Evolutionary conservation across 2,329 filamentous ascomycete species (phyloP), one percentile per base, ranked within the genome.

Genomic region (Venturia aucupariae): DNA sequence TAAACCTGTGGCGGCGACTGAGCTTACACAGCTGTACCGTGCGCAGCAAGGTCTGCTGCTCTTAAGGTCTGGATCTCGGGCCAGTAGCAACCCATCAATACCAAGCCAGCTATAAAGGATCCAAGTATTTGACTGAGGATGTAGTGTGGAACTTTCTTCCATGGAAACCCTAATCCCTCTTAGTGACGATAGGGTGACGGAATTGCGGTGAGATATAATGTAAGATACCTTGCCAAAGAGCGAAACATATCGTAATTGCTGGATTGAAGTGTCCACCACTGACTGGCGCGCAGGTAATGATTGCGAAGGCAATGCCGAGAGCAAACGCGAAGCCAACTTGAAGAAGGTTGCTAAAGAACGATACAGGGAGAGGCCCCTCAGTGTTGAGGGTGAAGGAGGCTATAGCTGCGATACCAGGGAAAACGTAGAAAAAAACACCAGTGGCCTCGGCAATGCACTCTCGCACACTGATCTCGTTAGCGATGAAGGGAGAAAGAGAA

Each of bases 251-350:
- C 3, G 75, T 76, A 38, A 78, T 74, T 55, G 74, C 73, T 3
- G 81, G 81, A 67, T 83, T 83, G 69, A 84, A 82, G 67, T 84
- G 82, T 0, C 80, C 82, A 65, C 84, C 82, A 6, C 78, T 82
- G 1, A 78, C 81, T 1, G 81, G 73, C 6, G 76, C 83, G 67
- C 81, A 84, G 42, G 78, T 81, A 64, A 84, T 83, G 71, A 85
- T 83, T 55, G 83, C 83, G 67, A 84, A 83, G 17, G 82, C 80
- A 68, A 85, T 84, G 4, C 83, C 83, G 19, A 85, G 70, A 5
- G 80, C 81, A 69, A 82, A 85, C 2, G 81, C 81, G 71, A 77
- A 81, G 22, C 82, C 82, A 64, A 84, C 80, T 67, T 83, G 79
- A 68, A 85, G 81, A 38, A 85, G 67, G 68, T 76, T 80, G n/a